Evolutionary conservation across 495 filamentous ascomycete species (phyloP).

Genomic region (Podospora pseudocomata): DNA sequence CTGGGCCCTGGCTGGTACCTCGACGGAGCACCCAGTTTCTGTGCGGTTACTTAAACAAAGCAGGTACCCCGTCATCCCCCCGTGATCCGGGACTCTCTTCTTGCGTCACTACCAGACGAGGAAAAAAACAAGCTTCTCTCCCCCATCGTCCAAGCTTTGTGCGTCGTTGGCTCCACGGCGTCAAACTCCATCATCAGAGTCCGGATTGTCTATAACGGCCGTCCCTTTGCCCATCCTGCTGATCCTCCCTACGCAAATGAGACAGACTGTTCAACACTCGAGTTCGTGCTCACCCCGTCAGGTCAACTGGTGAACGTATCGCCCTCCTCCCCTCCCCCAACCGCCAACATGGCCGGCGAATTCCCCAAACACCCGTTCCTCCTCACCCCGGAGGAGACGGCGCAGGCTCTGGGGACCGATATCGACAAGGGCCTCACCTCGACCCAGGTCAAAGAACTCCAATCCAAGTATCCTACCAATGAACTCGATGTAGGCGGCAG

Average conservation of each 20-base stretch:
- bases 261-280: constrained; percentile 7
- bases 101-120: background rate
- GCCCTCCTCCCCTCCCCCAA: constrained; percentile 9
- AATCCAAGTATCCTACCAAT: constrained; percentile 55
- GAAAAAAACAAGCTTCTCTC: background rate
- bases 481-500: constrained; percentile 59
- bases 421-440: constrained; percentile 57
- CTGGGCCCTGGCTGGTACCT: background rate
- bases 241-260: constrained; percentile 12
- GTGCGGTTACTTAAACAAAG: constrained; percentile 18
- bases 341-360: constrained; percentile 37
- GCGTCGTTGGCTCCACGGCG: background rate
- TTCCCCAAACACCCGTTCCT: constrained; percentile 53
- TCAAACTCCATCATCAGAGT: background rate
- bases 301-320: constrained; percentile 7
- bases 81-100: background rate
- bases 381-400: constrained; percentile 49
- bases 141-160: constrained; percentile 7
- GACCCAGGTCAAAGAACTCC: constrained; percentile 46
- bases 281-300: constrained; percentile 6
- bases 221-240: background rate
- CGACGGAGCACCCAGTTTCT: background rate
- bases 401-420: constrained; percentile 49
- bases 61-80: constrained; percentile 1
- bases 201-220: background rate